A percentile compares a stretch with the other conserved stretches of the same genome.
Evolutionary conservation across 805 yeast genomes (phyloP).

Genomic region (Yarrowia yakushimensis): DNA sequence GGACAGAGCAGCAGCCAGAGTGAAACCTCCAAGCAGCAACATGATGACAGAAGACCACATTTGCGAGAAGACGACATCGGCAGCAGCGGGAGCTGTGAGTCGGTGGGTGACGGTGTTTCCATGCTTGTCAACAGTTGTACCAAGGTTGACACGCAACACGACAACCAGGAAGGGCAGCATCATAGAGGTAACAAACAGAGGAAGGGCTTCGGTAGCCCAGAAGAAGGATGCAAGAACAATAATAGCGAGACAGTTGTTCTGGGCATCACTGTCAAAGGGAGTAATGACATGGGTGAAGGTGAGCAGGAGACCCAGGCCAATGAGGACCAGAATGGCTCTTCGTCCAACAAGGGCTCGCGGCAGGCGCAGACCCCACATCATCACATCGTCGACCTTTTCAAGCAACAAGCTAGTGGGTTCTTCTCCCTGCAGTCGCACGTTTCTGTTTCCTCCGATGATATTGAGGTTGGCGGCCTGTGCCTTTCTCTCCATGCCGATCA

Average conservation of each 20-base stretch:
- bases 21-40: conserved; percentile 88
- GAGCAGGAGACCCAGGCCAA: conserved; percentile 53
- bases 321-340: conserved; percentile 43
- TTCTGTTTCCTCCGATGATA: conserved; percentile 30
- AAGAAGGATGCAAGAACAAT: conserved; percentile 75
- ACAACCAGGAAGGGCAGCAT: conserved; percentile 80
- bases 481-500: conserved; percentile 85
- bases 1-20: conserved; percentile 90
- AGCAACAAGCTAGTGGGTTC: conserved; percentile 17
- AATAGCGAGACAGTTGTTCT: conserved; percentile 81
- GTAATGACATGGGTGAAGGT: conserved; percentile 37
- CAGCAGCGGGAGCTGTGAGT: conserved; percentile 64
- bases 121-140: conserved; percentile 45
- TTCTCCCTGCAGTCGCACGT: conserved; percentile 35
- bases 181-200: conserved; percentile 84
- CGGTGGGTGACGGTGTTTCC: conserved; percentile 35
- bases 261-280: conserved; percentile 36
- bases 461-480: conserved; percentile 60
- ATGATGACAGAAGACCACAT: conserved; percentile 97
- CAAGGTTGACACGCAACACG: conserved; percentile 57
- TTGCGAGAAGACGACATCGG: conserved; percentile 71
- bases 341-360: conserved; percentile 43
- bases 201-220: conserved; percentile 96
- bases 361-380: conserved; percentile 31
- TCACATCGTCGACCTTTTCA: not conserved